These are phyloP conservation scores for Solanum corneliomulleri DNA, from an alignment of 257 asterid genomes.

Conservation along the genomic window DNA sequence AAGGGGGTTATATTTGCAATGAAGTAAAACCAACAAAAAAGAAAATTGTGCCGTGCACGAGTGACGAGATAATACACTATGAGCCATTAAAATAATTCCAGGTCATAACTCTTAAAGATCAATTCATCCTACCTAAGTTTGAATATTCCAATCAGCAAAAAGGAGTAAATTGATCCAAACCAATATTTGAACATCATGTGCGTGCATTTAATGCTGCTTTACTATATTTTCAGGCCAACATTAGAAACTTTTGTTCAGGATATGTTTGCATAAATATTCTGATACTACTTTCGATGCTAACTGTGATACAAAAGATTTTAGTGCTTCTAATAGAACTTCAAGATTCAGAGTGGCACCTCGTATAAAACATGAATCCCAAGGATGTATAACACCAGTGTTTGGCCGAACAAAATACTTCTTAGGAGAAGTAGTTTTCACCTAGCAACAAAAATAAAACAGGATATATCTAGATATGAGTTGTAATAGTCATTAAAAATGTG, in stretches of 20 bases:
- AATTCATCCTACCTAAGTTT: neutral
- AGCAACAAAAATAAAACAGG: neutral
- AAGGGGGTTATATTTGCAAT: neutral
- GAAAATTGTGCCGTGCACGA: neutral
- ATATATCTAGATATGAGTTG: neutral
- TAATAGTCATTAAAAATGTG: neutral
- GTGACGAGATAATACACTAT: neutral
- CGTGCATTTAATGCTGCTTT: neutral
- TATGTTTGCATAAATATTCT: neutral
- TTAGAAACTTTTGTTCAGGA: neutral
- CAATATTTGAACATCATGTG: neutral
- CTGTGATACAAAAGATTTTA: neutral
- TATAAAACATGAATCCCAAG: slow-evolving; percentile 61
- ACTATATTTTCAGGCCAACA: neutral
- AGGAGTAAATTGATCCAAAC: neutral
- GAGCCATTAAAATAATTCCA: neutral
- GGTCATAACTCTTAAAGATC: neutral
- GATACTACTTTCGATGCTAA: neutral
- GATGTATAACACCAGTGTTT: slow-evolving; percentile 58
- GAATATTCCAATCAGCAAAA: neutral
- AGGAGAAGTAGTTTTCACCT: slow-evolving; percentile 91
- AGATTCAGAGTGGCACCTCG: slow-evolving; percentile 43
- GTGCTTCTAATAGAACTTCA: neutral
- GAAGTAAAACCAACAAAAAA: neutral
- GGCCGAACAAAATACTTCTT: slow-evolving; percentile 85